Percentiles rank a stretch among this genome's conserved stretches.
Conservation (phyloP, 441 rosid species). For the Syzygium malaccense region DNA sequence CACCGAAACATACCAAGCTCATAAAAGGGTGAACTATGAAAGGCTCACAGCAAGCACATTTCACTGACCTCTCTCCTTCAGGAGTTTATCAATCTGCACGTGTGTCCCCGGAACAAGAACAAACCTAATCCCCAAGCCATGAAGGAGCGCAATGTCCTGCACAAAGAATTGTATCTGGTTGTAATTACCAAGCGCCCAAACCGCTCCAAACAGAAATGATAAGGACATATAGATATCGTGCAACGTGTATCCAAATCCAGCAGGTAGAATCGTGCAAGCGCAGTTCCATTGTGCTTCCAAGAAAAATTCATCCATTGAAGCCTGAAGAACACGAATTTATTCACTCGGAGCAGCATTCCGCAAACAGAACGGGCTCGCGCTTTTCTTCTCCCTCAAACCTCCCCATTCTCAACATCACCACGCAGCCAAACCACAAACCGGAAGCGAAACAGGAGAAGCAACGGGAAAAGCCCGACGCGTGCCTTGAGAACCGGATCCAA, state of each 20-base stretch:
- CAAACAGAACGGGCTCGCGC: not conserved
- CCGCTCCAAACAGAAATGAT: not conserved
- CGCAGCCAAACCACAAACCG: not conserved
- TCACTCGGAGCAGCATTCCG: not conserved
- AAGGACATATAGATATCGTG: not conserved
- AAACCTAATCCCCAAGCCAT: constrained; percentile 80
- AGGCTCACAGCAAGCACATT: not conserved
- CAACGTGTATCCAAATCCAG: not conserved
- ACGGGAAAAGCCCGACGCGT: not conserved
- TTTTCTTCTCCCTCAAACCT: not conserved
- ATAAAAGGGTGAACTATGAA: not conserved
- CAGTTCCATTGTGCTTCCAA: not conserved
- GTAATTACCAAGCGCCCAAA: not conserved
- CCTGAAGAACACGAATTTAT: not conserved
- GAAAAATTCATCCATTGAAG: not conserved
- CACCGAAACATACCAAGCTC: not conserved
- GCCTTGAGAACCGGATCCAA: constrained; percentile 77
- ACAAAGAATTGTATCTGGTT: not conserved
- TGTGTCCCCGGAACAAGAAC: constrained; percentile 90
- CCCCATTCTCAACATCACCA: not conserved
- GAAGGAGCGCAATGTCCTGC: constrained; percentile 96
- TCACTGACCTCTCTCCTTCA: constrained; percentile 70
- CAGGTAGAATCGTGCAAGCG: not conserved
- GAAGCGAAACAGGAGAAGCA: not conserved
- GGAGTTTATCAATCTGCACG: constrained; percentile 74